phyloP scores from a whole-genome alignment of 768 basidiomycete genomes.

The Suillus luteus region DNA sequence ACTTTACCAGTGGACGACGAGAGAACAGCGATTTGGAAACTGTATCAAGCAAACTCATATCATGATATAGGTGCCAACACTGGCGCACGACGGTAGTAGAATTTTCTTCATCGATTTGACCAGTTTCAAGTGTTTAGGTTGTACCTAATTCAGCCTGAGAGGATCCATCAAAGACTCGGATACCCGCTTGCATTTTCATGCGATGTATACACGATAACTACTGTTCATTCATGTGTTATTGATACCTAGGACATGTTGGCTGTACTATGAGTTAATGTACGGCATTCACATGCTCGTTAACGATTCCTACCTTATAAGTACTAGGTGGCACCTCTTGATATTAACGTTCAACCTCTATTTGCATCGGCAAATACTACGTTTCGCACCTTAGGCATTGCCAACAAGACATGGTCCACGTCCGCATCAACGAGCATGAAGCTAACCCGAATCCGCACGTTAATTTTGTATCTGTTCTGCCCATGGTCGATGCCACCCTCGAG shows the following conservation, averaged over 20 bases:
- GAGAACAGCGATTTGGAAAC: not conserved
- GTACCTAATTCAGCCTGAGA: no score
- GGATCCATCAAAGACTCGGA: no score
- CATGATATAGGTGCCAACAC: not conserved
- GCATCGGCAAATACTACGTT: not conserved
- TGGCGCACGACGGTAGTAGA: no score
- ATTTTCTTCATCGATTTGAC: no score
- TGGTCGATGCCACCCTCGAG: conserved; percentile 42
- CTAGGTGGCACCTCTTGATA: conserved; percentile 9
- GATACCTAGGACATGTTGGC: no score
- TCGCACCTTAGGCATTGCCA: not conserved
- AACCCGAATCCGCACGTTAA: conserved; percentile 81
- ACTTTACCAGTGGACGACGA: not conserved
- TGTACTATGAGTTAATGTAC: no score
- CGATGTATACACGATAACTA: no score
- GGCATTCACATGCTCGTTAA: no score
- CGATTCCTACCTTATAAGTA: not conserved
- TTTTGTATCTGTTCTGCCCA: conserved; percentile 66
- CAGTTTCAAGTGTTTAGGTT: no score
- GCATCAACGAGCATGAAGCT: conserved; percentile 65
- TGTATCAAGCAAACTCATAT: not conserved
- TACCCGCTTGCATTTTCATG: no score
- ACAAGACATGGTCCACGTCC: conserved; percentile 67
- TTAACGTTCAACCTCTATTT: not conserved
- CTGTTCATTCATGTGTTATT: no score